Conservation (phyloP, 768 basidiomycete genomes). For the Pleurotus platypus region DNA sequence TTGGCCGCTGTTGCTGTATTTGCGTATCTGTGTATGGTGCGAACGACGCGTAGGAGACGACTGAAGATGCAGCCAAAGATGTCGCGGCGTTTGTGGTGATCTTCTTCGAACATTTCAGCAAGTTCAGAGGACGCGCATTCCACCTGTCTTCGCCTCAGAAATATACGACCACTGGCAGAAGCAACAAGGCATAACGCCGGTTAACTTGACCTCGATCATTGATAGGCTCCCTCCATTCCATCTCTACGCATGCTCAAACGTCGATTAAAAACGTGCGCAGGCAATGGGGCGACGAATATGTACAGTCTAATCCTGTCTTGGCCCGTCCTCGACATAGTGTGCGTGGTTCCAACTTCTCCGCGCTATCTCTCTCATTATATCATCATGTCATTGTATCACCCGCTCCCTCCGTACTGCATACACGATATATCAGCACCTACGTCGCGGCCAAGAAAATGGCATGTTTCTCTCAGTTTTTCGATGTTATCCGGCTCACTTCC, state of each 20-base stretch:
- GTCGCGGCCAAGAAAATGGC: slow-evolving; percentile 62
- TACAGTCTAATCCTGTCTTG: slow-evolving; percentile 37
- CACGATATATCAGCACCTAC: slow-evolving; percentile 45
- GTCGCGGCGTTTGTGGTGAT: slow-evolving; percentile 68
- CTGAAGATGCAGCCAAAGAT: slow-evolving; percentile 66
- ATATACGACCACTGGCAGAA: slow-evolving; percentile 50
- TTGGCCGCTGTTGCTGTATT: neutral
- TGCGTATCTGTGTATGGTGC: too few species aligned
- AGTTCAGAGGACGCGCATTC: slow-evolving; percentile 65
- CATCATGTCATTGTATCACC: too few species aligned
- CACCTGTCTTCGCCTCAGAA: slow-evolving; percentile 73
- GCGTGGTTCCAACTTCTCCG: too few species aligned
- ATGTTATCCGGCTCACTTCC: slow-evolving; percentile 17
- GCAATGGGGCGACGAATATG: slow-evolving; percentile 62
- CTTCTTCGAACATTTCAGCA: slow-evolving; percentile 70
- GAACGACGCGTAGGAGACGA: slow-evolving; percentile 39
- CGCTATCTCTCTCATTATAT: too few species aligned
- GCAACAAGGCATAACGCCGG: slow-evolving; percentile 39
- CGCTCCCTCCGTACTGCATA: too few species aligned
- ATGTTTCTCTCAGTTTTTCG: slow-evolving; percentile 21
- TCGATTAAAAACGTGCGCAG: slow-evolving; percentile 20
- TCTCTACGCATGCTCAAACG: too few species aligned
- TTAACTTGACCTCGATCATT: slow-evolving; percentile 75
- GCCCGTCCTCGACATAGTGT: slow-evolving; percentile 6
- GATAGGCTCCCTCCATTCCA: slow-evolving; percentile 40